A percentile compares a stretch with the other conserved stretches of the same genome.
Evolutionary conservation across 768 basidiomycete species (phyloP).

Genomic region (Boletus coccyginus): DNA sequence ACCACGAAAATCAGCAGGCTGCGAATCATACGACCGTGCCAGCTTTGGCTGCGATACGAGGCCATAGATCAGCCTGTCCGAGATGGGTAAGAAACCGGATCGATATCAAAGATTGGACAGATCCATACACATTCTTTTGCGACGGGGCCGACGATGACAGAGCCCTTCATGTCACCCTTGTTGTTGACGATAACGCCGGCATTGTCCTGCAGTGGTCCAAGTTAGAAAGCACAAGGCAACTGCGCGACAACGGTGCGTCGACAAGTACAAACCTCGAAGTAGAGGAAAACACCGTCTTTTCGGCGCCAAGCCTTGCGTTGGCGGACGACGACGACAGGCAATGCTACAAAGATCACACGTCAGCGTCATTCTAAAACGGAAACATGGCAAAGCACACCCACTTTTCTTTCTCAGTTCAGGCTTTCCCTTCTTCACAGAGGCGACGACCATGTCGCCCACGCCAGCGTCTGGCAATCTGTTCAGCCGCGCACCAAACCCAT

Average conservation of each 20-base stretch:
- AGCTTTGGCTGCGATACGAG: too few relatives aligned
- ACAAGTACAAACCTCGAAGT: constrained; percentile 72
- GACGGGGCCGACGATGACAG: constrained; percentile 92
- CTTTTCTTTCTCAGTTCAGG: constrained; percentile 43
- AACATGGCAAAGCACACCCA: constrained; percentile 40
- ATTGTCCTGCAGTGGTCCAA: constrained; percentile 18
- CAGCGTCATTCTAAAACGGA: not conserved
- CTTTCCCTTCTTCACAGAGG: constrained; percentile 99
- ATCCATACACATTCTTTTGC: constrained; percentile 97
- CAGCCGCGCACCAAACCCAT: constrained; percentile 91
- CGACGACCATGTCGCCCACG: constrained; percentile 94
- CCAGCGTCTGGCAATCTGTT: constrained; percentile 97
- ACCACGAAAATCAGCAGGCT: too few relatives aligned
- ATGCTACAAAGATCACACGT: constrained; percentile 52
- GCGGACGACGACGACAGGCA: constrained; percentile 95
- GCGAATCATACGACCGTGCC: too few relatives aligned
- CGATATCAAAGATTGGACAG: not conserved
- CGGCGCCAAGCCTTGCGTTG: constrained; percentile 99
- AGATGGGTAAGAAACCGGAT: not conserved
- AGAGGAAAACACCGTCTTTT: constrained; percentile 97
- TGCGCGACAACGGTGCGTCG: too few relatives aligned
- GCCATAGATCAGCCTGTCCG: too few relatives aligned
- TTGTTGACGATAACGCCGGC: constrained; percentile 74
- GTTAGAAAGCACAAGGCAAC: not conserved
- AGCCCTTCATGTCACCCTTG: constrained; percentile 99